phyloP scores from a whole-genome alignment of 768 basidiomycete genomes.

The Clavulina sp. region DNA sequence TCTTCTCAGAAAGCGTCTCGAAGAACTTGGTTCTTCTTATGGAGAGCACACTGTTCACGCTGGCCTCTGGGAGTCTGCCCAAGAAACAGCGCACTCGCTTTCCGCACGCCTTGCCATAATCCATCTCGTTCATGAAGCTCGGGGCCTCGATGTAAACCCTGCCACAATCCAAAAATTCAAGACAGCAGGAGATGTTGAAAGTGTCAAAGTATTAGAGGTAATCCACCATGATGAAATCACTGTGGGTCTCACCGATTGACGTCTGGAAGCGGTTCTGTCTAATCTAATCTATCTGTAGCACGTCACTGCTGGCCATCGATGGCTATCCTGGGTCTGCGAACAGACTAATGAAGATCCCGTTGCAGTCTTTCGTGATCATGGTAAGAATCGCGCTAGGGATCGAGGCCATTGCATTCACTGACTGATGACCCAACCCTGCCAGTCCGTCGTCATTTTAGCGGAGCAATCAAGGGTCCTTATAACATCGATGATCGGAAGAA shows the following conservation, averaged over 20 bases:
- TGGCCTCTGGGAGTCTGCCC: conserved; percentile 63
- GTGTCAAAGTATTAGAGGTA: conserved; percentile 48
- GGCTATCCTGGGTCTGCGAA: conserved; percentile 65
- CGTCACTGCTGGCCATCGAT: conserved; percentile 65
- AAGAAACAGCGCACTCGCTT: conserved; percentile 45
- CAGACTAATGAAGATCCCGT: conserved; percentile 41
- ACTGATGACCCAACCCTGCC: too few species aligned
- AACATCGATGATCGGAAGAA: conserved; percentile 54
- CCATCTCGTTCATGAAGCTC: conserved; percentile 70
- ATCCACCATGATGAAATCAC: conserved; percentile 65
- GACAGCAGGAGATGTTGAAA: conserved; percentile 44
- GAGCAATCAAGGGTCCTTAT: conserved; percentile 67
- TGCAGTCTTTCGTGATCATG: conserved; percentile 46
- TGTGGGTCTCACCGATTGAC: neutral
- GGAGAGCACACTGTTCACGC: conserved; percentile 58
- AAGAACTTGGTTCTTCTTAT: conserved; percentile 61
- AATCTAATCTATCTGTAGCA: conserved; percentile 27
- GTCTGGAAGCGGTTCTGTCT: neutral
- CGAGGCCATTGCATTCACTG: too few species aligned
- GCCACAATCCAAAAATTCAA: conserved; percentile 56
- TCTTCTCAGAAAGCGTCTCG: conserved; percentile 18
- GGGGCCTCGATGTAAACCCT: conserved; percentile 73
- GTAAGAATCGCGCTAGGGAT: too few species aligned
- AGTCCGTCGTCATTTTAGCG: conserved; percentile 52
- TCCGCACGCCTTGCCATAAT: conserved; percentile 64